These are phyloP conservation scores for Haplosporangium gracile DNA, from an alignment of 192 early-diverging fungal genomes.

Conservation along the genomic window DNA sequence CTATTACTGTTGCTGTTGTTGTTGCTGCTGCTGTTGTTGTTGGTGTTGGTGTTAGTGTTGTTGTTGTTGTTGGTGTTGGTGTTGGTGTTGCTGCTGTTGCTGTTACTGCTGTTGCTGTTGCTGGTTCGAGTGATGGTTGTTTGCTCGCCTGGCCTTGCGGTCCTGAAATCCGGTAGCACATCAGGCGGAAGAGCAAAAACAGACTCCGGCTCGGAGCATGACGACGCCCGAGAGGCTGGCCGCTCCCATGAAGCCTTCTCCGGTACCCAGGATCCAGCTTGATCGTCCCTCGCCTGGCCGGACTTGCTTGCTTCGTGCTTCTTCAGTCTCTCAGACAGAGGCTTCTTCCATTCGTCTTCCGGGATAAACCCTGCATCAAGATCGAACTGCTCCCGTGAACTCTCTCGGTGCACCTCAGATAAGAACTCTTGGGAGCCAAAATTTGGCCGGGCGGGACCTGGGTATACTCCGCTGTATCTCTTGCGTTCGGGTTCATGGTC, in stretches of 20 bases:
- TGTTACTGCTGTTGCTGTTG: not conserved
- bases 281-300: not conserved
- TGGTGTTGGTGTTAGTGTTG: not conserved
- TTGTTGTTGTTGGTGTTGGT: not conserved
- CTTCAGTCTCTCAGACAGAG: not conserved
- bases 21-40: not conserved
- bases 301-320: not conserved
- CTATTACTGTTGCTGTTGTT: not conserved
- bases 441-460: not conserved
- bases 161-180: conserved; percentile 14
- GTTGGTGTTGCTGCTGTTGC: not conserved
- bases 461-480: not conserved
- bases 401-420: not conserved
- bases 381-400: conserved; percentile 4
- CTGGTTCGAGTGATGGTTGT: not conserved
- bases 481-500: not conserved
- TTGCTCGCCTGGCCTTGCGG: not conserved
- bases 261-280: not conserved
- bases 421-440: not conserved
- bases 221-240: not conserved
- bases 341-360: conserved; percentile 25
- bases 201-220: not conserved
- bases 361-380: conserved; percentile 23
- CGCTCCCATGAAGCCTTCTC: not conserved
- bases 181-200: not conserved